Conservation (phyloP, 441 rosid species). For the Corymbia calophylla region DNA sequence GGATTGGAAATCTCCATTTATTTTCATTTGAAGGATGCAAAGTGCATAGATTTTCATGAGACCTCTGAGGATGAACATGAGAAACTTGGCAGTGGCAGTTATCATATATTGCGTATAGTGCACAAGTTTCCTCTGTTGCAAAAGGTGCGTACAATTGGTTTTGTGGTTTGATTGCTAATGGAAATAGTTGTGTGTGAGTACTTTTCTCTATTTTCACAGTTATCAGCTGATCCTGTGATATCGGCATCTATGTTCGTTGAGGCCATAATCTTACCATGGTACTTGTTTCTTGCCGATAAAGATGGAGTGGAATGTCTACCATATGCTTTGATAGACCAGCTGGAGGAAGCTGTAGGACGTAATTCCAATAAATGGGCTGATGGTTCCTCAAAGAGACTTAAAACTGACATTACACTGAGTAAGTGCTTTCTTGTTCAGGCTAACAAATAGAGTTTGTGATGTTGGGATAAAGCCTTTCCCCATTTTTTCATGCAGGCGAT, state of each 20-base stretch:
- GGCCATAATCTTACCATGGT: slow-evolving; percentile 74
- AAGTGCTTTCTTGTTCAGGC: slow-evolving; percentile 1
- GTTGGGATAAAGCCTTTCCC: not conserved
- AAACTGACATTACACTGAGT: slow-evolving; percentile 22
- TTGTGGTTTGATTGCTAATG: not conserved
- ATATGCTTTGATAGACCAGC: slow-evolving; percentile 9
- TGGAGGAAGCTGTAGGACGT: not conserved
- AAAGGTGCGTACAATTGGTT: slow-evolving; percentile 30
- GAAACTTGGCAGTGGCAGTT: slow-evolving; percentile 39
- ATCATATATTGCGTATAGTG: slow-evolving; percentile 54
- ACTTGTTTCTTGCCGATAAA: slow-evolving; percentile 46
- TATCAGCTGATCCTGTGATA: slow-evolving; percentile 34
- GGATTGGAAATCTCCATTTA: slow-evolving; percentile 28
- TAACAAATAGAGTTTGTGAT: not conserved
- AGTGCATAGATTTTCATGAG: slow-evolving; percentile 28
- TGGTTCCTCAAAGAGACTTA: slow-evolving; percentile 45
- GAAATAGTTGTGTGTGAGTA: not conserved
- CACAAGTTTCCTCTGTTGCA: slow-evolving; percentile 58
- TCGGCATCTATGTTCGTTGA: slow-evolving; percentile 47
- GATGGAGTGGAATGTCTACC: slow-evolving; percentile 23
- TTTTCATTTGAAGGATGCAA: slow-evolving; percentile 30
- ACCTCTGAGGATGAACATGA: slow-evolving; percentile 20
- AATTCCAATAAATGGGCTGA: slow-evolving; percentile 12
- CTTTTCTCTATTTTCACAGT: slow-evolving; percentile 21
- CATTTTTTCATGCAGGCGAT: not conserved